Base-by-base conservation (phyloP, 2,329 filamentous ascomycete species). In the Botrytis fragariae region DNA sequence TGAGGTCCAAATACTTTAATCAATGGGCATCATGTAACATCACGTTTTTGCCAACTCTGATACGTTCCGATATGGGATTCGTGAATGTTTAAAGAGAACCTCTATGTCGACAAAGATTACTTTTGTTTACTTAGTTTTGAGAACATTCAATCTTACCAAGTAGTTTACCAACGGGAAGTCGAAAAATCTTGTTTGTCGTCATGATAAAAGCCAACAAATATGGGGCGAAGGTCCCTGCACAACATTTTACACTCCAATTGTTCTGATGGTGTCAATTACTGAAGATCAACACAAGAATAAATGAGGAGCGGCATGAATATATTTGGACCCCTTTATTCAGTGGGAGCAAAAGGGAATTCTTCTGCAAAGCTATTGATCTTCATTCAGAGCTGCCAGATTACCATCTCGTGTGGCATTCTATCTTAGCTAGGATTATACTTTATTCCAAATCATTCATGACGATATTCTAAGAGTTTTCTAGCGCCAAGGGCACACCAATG, bases 191-290 rank as follows among this genome's bases (percentile, higher is more conserved):
- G 45, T 39, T 54, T 54, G 64, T 68, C 45, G 45, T 18, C 8
- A 54, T 45, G n/a, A 35, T 48, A 20, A 68, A 54, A n/a, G 35
- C 35, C 48, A 54, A 68, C 18, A 68, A 37, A 68, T 42, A 42
- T 68, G 64, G 64, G 22, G 45, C 37, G 16, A 29, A 54, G 48
- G 48, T 54, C 64, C 64, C 64, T 68, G 64, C 64, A 68, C 35
- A 42, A 29, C 25, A 57, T 68, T 57, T 54, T 18, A 54, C 14
- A n/a, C 22, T 39, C 44, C 35, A 16, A 42, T 68, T 29, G 18
- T 39, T 57, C 57, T n/a, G 9, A 39, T 29, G 37, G 45, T 42
- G 48, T 39, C 16, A 42, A 10, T 5, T n/a, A 42, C 29, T 20
- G 25, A 68, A 42, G 48, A 68, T n/a, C 64, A 48, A 54, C 45